Evolutionary conservation across 1,284 basidiomycete genomes (phyloP).

Genomic region (Puccinia hordei): DNA sequence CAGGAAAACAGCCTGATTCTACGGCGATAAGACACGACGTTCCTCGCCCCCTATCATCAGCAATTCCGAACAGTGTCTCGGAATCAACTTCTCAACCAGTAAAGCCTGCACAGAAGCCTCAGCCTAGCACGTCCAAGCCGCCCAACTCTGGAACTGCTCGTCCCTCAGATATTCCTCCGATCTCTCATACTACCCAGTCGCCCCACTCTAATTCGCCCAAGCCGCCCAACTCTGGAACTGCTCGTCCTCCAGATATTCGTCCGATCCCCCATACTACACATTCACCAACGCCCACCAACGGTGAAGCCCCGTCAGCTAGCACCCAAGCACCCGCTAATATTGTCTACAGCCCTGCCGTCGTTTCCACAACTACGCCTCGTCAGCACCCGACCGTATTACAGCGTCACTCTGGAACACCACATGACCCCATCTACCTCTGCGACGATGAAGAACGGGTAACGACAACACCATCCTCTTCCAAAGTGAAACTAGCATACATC

Average conservation of each 20-base stretch:
- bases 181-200: neutral
- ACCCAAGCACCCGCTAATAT: neutral
- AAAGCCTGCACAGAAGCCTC: neutral
- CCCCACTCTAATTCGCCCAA: constrained; percentile 10
- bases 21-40: neutral
- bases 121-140: constrained; percentile 26
- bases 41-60: neutral
- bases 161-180: neutral
- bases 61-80: neutral
- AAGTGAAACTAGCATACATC: neutral
- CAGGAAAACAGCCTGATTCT: neutral
- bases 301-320: neutral
- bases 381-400: neutral
- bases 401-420: constrained; percentile 29
- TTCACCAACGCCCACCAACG: constrained; percentile 1
- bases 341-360: neutral
- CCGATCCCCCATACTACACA: neutral
- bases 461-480: neutral
- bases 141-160: neutral
- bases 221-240: neutral
- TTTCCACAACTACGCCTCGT: neutral
- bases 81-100: constrained; percentile 5
- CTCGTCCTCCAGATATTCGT: neutral
- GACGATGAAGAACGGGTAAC: constrained; percentile 38
- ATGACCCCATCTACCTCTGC: constrained; percentile 36